phyloP scores from a whole-genome alignment of 805 yeast species.

The Sugiyamaella americana region DNA sequence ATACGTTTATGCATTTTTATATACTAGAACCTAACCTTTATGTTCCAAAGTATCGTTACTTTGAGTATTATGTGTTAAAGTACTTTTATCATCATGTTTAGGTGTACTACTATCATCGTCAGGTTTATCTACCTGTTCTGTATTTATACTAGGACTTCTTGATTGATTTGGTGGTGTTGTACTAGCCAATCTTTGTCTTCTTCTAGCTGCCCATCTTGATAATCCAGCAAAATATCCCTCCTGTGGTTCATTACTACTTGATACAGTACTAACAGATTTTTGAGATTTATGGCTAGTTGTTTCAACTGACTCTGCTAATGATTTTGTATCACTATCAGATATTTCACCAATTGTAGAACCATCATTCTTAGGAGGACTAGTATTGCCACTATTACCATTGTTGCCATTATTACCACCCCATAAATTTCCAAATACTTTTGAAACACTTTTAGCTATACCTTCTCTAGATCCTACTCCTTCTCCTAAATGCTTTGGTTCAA shows the following conservation, averaged over 20 bases:
- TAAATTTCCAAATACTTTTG: conserved; percentile 26
- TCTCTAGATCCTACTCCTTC: conserved; percentile 16
- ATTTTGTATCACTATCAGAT: neutral
- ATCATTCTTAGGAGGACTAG: neutral
- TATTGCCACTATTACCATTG: too few species aligned
- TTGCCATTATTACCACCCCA: conserved; percentile 19
- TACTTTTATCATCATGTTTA: neutral
- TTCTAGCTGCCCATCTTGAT: conserved; percentile 6
- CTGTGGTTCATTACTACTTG: neutral
- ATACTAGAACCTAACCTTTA: too few species aligned
- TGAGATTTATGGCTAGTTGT: conserved; percentile 5
- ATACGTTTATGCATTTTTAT: neutral
- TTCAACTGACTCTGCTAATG: conserved; percentile 5
- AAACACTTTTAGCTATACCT: conserved; percentile 25
- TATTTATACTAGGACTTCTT: neutral
- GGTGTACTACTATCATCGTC: neutral
- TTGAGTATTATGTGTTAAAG: neutral
- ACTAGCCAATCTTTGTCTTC: neutral
- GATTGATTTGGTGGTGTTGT: neutral
- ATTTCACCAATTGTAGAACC: neutral
- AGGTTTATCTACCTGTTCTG: neutral
- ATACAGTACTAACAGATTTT: conserved; percentile 4
- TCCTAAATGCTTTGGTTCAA: conserved; percentile 41
- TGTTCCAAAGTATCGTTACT: neutral
- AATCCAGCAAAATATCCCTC: conserved; percentile 9